Base-by-base conservation (phyloP, 2,329 filamentous ascomycete species). In the Esteya vermicola region DNA sequence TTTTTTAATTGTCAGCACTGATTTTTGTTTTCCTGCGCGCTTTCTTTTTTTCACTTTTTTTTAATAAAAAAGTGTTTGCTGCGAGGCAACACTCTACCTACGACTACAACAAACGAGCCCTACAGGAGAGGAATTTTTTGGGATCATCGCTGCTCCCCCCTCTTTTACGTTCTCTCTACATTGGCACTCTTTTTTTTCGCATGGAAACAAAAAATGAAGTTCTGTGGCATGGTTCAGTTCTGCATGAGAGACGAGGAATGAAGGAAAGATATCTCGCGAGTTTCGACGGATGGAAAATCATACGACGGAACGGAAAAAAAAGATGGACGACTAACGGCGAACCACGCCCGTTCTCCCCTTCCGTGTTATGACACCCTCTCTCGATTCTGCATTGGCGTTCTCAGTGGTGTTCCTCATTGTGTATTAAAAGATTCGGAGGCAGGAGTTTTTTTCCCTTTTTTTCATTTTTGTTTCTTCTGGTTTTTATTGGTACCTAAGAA, bases 401-500 rank as follows among this genome's bases (percentile, higher is more conserved):
- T 30, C 16, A 9, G 18, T 21, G 35, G 35, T 26, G 35, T 37
- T 37, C 30, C 13, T 37, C 18, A 9, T 25, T 28, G 12, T 10
- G 14, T n/a, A 36, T 19, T 21, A 30, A 14, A 18, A 28, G 12
- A 19, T 21, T 16, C 20, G 25, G 35, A 27, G 34, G 34, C 19
- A 36, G 35, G 25, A 37, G 35, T 35, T 36, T 28, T 27, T 26
- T 31, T n/a, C n/a, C n/a, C n/a, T n/a, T n/a, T n/a, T n/a, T n/a
- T n/a, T n/a, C n/a, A n/a, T n/a, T n/a, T n/a, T 31, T n/a, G 22
- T 32, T 39, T 39, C n/a, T 10, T 25, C 21, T 36, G 23, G 14
- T 22, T n/a, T 30, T 30, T 12, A 9, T 36, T 37, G 26, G 36
- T 26, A 37, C n/a, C n/a, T n/a, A n/a, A n/a, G n/a, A n/a, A n/a